Evolutionary conservation across 2,329 filamentous ascomycete species (phyloP), one percentile per base, ranked within the genome.

Genomic region (Magnaporthiopsis poae): DNA sequence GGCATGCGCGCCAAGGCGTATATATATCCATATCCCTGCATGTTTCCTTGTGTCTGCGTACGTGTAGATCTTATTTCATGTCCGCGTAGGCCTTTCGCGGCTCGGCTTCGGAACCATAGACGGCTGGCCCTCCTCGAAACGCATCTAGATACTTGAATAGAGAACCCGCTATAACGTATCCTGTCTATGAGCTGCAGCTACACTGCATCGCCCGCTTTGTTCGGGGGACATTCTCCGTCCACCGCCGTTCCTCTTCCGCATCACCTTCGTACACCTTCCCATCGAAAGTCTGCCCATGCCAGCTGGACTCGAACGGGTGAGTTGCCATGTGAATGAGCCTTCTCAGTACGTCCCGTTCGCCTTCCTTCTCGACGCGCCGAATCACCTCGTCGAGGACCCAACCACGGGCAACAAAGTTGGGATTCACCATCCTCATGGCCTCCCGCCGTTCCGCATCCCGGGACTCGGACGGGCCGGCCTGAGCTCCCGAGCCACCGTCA

Each of bases 361-460:
- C 86, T 65, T 88, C 87, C 75, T 91, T 91, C 77, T 98, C 92
- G 0, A 98, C 93, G 12, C 91, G 85, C 62, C 90, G 86, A 70
- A 99, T 98, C 18, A 99, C 76, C 77, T 99, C 95, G 75, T 98
- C 94, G 27, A 99, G 81, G 65, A 99, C 86, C 93, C 94, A 99
- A 25, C 90, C 88, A 62, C 92, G 86, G 0, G 95, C 92, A 0
- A 97, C 82, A 73, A 99, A 99, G 79, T 91, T 96, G 2, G 95
- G 95, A 74, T 99, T 99, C 29, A 93, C 90, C 33, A 80, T 81
- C 79, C 90, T 91, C 95, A 98, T 98, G 15, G 84, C 85, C 36
- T 74, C 76, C 67, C 87, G 84, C 68, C 94, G 83, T 71, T 89
- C 85, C 3, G 78, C 80, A 62, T 96, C 88, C 25, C 63, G 63